Evolutionary conservation across 306 rosid genomes (phyloP).

Genomic region (Delonix regia): DNA sequence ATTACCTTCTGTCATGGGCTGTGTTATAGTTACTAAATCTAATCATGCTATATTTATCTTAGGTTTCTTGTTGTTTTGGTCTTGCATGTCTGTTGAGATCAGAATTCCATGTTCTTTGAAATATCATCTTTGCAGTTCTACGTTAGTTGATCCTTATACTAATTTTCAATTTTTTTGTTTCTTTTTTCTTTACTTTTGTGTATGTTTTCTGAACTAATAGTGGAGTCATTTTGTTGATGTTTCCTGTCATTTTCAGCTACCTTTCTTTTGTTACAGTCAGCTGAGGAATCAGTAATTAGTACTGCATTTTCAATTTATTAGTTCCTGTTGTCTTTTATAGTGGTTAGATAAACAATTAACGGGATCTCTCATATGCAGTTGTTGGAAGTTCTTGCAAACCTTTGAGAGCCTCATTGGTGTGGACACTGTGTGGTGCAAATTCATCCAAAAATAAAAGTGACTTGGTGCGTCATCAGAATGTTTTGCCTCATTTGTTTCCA

Average conservation of each 20-base stretch:
- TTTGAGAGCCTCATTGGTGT: constrained; percentile 77
- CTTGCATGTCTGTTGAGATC: constrained; percentile 21
- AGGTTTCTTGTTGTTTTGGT: background rate
- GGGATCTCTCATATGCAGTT: constrained; percentile 50
- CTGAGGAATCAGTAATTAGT: constrained; percentile 33
- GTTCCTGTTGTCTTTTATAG: constrained; percentile 32
- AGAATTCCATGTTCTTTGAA: constrained; percentile 26
- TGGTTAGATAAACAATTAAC: constrained; percentile 19
- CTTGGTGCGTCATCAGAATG: constrained; percentile 53
- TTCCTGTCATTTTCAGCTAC: constrained; percentile 25
- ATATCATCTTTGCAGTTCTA: constrained; percentile 8
- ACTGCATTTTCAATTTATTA: constrained; percentile 15
- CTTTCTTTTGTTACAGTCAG: constrained; percentile 22
- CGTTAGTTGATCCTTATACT: constrained; percentile 4
- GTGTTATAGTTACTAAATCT: constrained; percentile 28
- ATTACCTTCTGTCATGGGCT: background rate
- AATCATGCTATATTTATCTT: constrained; percentile 7
- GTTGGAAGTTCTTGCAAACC: constrained; percentile 51
- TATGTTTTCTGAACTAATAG: background rate
- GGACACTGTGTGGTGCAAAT: constrained; percentile 68
- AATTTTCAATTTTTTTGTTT: background rate
- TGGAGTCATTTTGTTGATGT: constrained; percentile 8
- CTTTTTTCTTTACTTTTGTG: background rate
- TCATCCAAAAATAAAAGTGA: constrained; percentile 45
- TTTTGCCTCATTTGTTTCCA: constrained; percentile 73